Evolutionary conservation across 1,139 yeast genomes (phyloP).

Genomic region (Meyerozyma guilliermondii): DNA sequence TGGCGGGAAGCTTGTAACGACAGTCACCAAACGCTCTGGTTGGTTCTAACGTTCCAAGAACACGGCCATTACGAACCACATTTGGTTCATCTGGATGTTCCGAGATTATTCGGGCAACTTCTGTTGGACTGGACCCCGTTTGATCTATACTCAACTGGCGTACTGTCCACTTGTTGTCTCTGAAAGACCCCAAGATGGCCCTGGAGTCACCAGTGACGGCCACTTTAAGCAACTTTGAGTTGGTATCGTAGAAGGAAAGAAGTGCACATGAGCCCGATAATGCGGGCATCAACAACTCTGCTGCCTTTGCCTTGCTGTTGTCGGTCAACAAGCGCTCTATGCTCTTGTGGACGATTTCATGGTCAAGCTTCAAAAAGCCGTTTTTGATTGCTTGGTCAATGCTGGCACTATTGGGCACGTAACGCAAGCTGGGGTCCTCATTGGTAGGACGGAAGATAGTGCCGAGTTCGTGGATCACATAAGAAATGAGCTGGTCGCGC

Average conservation of each 20-base stretch:
- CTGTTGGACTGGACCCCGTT: conserved; percentile 88
- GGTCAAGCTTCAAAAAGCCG: conserved; percentile 80
- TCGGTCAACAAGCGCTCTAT: conserved; percentile 64
- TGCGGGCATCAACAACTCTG: conserved; percentile 84
- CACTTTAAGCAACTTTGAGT: conserved; percentile 65
- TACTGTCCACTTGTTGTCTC: conserved; percentile 79
- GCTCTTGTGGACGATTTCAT: conserved; percentile 76
- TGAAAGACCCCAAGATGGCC: conserved; percentile 76
- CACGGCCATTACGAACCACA: conserved; percentile 82
- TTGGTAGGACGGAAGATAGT: conserved; percentile 55
- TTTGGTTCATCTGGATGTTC: conserved; percentile 93
- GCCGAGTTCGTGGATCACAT: conserved; percentile 75
- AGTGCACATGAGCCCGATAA: conserved; percentile 93
- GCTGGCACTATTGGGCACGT: conserved; percentile 58
- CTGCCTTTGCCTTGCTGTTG: conserved; percentile 56
- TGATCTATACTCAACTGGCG: conserved; percentile 85
- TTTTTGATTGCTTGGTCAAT: conserved; percentile 76
- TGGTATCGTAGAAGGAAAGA: conserved; percentile 79
- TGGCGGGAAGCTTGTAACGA: conserved; percentile 73
- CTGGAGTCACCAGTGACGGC: conserved; percentile 98
- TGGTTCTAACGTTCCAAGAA: conserved; percentile 93
- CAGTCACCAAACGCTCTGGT: conserved; percentile 98
- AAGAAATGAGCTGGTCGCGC: conserved; percentile 70
- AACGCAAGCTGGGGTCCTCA: conserved; percentile 43
- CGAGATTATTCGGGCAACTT: conserved; percentile 72